Percentiles rank a stretch among this genome's conserved stretches.
Conservation (phyloP, 2,329 filamentous ascomycete genomes). For the Ophiostoma novo-ulmi region DNA sequence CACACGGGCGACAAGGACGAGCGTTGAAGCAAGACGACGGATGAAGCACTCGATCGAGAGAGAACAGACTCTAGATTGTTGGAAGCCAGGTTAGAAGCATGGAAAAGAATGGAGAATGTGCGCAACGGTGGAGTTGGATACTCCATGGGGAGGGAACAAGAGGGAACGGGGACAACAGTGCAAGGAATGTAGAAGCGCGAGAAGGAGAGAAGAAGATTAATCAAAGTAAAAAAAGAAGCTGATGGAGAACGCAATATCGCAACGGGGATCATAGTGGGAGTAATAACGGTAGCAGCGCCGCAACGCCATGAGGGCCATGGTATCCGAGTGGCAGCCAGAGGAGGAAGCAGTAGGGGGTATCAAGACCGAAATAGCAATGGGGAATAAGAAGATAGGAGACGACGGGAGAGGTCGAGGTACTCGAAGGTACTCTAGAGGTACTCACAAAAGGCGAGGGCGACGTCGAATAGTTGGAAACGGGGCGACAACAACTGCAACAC, state of each 20-base stretch:
- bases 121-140: neutral
- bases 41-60: constrained; percentile 3
- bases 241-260: constrained; percentile 3
- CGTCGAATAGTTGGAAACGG: neutral
- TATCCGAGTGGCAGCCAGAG: too few species aligned
- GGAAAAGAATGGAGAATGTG: constrained; percentile 4
- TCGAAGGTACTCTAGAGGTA: neutral
- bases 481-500: neutral
- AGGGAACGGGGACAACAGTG: constrained; percentile 9
- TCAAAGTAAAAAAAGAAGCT: constrained; percentile 15
- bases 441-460: neutral
- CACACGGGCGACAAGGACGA: neutral
- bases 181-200: constrained; percentile 6
- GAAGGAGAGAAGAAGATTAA: constrained; percentile 3
- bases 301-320: neutral
- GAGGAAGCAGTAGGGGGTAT: neutral
- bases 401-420: neutral
- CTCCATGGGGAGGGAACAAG: constrained; percentile 11
- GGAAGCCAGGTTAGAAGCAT: constrained; percentile 14
- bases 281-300: neutral
- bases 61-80: neutral
- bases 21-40: neutral
- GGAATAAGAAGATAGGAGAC: neutral
- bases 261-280: constrained; percentile 8
- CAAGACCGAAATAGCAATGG: neutral